phyloP scores from a whole-genome alignment of 176 grass and related monocot species.

The Bonia amplexicaulis region DNA sequence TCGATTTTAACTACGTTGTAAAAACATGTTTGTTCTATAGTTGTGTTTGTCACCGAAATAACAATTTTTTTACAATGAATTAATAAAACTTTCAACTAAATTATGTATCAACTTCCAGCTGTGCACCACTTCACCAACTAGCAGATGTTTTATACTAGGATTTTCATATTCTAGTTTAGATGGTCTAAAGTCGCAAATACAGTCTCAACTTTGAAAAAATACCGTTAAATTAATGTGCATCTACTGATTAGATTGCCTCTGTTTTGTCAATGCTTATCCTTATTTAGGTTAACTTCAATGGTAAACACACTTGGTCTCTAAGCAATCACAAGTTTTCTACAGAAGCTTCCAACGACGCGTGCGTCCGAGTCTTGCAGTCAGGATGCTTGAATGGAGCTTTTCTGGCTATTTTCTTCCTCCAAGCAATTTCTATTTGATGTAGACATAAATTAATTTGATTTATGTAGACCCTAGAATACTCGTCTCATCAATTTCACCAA shows the following conservation, averaged over 20 bases:
- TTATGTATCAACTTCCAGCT: not conserved
- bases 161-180: not conserved
- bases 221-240: not conserved
- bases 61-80: not conserved
- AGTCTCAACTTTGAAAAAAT: not conserved
- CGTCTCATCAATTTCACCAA: not conserved
- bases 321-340: not conserved
- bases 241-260: not conserved
- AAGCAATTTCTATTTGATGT: not conserved
- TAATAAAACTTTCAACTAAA: not conserved
- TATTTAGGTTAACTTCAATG: not conserved
- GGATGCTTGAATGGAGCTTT: not conserved
- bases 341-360: not conserved
- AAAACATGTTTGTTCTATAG: no score
- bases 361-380: not conserved
- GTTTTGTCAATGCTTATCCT: not conserved
- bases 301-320: not conserved
- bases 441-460: not conserved
- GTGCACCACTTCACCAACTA: not conserved
- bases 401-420: not conserved
- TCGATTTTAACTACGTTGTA: no score
- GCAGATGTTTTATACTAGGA: not conserved
- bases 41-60: no score
- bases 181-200: not conserved
- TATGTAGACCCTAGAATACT: not conserved